Evolutionary conservation across 2,329 filamentous ascomycete genomes (phyloP), one percentile per base, ranked within the genome.

Genomic region (Scopulariopsis brevicaulis): DNA sequence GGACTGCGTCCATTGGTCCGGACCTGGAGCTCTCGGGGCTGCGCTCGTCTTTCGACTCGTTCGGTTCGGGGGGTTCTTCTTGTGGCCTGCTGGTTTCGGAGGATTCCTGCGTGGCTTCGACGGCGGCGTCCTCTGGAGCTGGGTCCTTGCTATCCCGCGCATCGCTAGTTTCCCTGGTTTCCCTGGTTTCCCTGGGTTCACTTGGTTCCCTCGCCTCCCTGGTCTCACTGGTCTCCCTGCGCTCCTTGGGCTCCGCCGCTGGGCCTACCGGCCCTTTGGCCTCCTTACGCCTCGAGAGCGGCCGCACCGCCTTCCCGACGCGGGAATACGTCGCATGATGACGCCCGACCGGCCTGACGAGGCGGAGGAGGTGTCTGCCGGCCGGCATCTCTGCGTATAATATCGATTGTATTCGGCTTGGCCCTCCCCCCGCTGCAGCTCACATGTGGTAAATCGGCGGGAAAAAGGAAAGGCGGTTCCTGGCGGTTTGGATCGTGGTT

Each of bases 251-350:
- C 37, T 15, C 18, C 14, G 40, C 11, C 40, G 15, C 40, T 2
- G 18, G 6, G 15, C n/a, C 18, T n/a, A n/a, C 40, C 40, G 15
- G 6, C 40, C 3, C 18, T 14, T 40, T 40, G 37, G 40, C 7
- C 15, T 8, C 40, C 15, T 46, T n/a, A 6, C 15, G 15, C 15
- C 40, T 34, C 28, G 50, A 34, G 15, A 35, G 34, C 10, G 58
- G 58, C 56, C 61, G 56, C 12, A 62, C 59, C 28, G 61, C 61
- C 51, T 62, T 62, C 22, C 61, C 61, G 28, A 59, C 60, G 18
- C 61, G 58, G 3, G 34, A 34, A 32, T 35, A 20, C 22, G 35
- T 53, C 32, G 56, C n/a, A 32, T 50, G 22, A 24, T 53, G 50
- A 18, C 35, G 50, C 24, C 56, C 32, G 56, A 57, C 48, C 10